These are phyloP conservation scores for Monosporascus sp. DNA, from an alignment of 2,329 filamentous ascomycete species.

Conservation along the genomic window DNA sequence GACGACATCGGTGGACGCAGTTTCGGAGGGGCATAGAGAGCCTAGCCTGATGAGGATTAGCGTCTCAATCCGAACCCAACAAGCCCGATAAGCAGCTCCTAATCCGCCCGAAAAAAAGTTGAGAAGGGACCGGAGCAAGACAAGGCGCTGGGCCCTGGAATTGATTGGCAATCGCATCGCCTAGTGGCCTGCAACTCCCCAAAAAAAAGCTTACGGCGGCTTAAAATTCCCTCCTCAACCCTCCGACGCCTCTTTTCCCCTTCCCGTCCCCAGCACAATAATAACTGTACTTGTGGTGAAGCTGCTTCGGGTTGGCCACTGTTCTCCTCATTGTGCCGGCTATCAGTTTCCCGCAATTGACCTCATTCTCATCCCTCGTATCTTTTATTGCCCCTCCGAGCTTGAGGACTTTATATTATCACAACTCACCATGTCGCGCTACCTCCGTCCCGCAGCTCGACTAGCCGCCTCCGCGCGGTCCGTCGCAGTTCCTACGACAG, in stretches of 20 bases:
- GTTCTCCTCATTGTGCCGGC: neutral
- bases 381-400: slow-evolving; percentile 4
- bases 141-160: neutral
- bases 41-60: neutral
- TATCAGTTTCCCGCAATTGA: neutral
- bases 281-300: neutral
- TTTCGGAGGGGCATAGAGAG: too few relatives aligned
- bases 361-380: neutral
- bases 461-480: slow-evolving; percentile 39
- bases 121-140: neutral
- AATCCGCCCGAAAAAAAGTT: slow-evolving; percentile 1
- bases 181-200: slow-evolving; percentile 2
- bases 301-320: neutral
- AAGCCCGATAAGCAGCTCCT: neutral
- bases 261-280: slow-evolving; percentile 2
- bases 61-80: neutral
- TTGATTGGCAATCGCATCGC: too few relatives aligned
- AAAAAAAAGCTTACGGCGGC: slow-evolving; percentile 21
- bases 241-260: slow-evolving; percentile 9
- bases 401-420: neutral
- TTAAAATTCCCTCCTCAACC: slow-evolving; percentile 18
- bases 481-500: slow-evolving; percentile 26
- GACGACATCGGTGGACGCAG: too few relatives aligned
- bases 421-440: slow-evolving; percentile 40
- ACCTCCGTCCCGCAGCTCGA: slow-evolving; percentile 46